Evolutionary conservation across 1,139 yeast species (phyloP).

Genomic region (Suhomyces bribrorum): DNA sequence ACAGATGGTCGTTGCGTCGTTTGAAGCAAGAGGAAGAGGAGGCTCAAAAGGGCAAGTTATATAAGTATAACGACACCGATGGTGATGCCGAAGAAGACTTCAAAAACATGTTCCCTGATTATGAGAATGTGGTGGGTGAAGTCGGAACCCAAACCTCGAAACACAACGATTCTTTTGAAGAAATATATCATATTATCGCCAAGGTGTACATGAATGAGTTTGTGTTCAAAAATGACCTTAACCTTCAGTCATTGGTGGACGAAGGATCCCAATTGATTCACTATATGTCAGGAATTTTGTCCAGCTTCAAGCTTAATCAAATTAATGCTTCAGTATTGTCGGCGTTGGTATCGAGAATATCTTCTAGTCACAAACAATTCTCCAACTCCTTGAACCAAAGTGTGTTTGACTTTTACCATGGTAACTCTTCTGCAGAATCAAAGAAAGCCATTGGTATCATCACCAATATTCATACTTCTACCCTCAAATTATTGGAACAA

Average conservation of each 20-base stretch:
- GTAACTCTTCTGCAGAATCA: constrained; percentile 62
- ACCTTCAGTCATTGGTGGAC: constrained; percentile 32
- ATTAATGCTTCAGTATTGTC: constrained; percentile 41
- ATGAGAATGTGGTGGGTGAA: constrained; percentile 60
- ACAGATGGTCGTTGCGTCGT: constrained; percentile 77
- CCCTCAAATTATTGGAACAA: constrained; percentile 52
- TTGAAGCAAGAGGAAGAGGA: constrained; percentile 65
- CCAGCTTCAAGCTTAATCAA: constrained; percentile 23
- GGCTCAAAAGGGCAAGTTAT: constrained; percentile 60
- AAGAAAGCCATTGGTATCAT: constrained; percentile 57
- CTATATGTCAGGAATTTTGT: constrained; percentile 20
- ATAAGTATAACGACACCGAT: constrained; percentile 61
- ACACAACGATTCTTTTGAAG: constrained; percentile 26
- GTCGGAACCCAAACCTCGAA: constrained; percentile 18
- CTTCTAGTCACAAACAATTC: constrained; percentile 26
- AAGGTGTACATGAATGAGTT: constrained; percentile 32
- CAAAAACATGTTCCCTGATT: constrained; percentile 78
- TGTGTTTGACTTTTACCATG: constrained; percentile 66
- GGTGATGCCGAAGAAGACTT: constrained; percentile 76
- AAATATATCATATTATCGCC: constrained; percentile 33
- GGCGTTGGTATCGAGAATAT: constrained; percentile 43
- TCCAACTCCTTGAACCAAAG: constrained; percentile 11
- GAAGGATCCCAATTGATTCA: constrained; percentile 45
- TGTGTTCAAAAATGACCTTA: constrained; percentile 15
- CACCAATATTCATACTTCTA: constrained; percentile 48